Evolutionary conservation across 176 grass and related monocot species (phyloP).

Genomic region (Avena eriantha): DNA sequence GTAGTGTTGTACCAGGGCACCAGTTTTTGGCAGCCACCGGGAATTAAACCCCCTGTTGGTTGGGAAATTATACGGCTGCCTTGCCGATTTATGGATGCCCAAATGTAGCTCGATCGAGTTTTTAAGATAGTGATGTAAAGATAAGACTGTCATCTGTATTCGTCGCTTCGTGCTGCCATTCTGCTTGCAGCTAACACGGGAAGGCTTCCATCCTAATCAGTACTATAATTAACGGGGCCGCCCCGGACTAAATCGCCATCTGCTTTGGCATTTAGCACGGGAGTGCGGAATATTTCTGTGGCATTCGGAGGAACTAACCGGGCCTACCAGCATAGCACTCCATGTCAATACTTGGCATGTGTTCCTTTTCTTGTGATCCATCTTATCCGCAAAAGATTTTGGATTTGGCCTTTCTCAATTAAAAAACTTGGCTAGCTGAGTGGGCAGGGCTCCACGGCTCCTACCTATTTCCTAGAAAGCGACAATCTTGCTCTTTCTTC

Average conservation of each 20-base stretch:
- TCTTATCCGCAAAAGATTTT: slow-evolving; percentile 16
- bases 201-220: neutral
- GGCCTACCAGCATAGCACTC: neutral
- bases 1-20: neutral
- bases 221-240: neutral
- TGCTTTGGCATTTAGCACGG: neutral
- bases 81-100: neutral
- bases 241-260: neutral
- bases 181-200: neutral
- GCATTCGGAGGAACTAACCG: neutral
- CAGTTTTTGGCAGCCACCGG: neutral
- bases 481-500: neutral
- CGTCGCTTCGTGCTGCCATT: neutral
- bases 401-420: slow-evolving; percentile 6
- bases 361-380: slow-evolving; percentile 17
- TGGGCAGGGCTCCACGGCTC: neutral
- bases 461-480: neutral
- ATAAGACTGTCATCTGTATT: too few relatives aligned
- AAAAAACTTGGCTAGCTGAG: neutral
- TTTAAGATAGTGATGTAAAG: neutral
- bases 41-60: neutral
- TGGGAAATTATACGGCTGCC: neutral
- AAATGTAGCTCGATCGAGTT: neutral
- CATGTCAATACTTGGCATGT: neutral
- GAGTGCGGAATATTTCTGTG: slow-evolving; percentile 9